Evolutionary conservation across 2,329 filamentous ascomycete genomes (phyloP).

Genomic region (Claviceps sp.): DNA sequence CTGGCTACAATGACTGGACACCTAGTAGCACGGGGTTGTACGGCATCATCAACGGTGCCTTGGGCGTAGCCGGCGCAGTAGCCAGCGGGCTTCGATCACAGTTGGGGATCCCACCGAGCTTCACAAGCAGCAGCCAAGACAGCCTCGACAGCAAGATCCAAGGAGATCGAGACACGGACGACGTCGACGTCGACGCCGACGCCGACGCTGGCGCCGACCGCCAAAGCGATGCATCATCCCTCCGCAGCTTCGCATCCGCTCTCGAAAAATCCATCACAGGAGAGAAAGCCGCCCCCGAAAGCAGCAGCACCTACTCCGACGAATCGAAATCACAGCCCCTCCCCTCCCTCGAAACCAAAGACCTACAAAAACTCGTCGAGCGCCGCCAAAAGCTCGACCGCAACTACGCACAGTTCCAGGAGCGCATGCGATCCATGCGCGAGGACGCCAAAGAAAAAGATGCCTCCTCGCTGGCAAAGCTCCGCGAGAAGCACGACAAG

Average conservation of each 20-base stretch:
- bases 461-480: slow-evolving; percentile 36
- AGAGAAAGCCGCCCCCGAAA: slow-evolving; percentile 12
- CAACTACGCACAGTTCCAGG: slow-evolving; percentile 42
- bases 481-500: slow-evolving; percentile 48
- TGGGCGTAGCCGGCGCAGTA: slow-evolving; percentile 35
- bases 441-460: slow-evolving; percentile 37
- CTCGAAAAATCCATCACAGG: slow-evolving; percentile 22
- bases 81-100: slow-evolving; percentile 21
- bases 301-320: slow-evolving; percentile 18
- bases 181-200: slow-evolving; percentile 6
- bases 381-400: slow-evolving; percentile 49
- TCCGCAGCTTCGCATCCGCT: slow-evolving; percentile 36
- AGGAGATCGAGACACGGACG: slow-evolving; percentile 16
- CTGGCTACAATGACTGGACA: slow-evolving; percentile 17
- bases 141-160: slow-evolving; percentile 12
- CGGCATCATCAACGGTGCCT: slow-evolving; percentile 39
- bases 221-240: slow-evolving; percentile 31
- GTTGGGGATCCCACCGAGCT: slow-evolving; percentile 15
- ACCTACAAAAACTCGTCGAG: slow-evolving; percentile 49
- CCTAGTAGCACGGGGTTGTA: slow-evolving; percentile 36
- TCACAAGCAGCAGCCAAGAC: slow-evolving; percentile 14
- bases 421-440: slow-evolving; percentile 31
- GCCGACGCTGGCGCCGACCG: slow-evolving; percentile 8
- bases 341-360: slow-evolving; percentile 36
- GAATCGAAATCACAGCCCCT: slow-evolving; percentile 21